These are phyloP conservation scores for Pythium vanterpoolii DNA, from an alignment of 352 stramenopile genomes.

Conservation along the genomic window DNA sequence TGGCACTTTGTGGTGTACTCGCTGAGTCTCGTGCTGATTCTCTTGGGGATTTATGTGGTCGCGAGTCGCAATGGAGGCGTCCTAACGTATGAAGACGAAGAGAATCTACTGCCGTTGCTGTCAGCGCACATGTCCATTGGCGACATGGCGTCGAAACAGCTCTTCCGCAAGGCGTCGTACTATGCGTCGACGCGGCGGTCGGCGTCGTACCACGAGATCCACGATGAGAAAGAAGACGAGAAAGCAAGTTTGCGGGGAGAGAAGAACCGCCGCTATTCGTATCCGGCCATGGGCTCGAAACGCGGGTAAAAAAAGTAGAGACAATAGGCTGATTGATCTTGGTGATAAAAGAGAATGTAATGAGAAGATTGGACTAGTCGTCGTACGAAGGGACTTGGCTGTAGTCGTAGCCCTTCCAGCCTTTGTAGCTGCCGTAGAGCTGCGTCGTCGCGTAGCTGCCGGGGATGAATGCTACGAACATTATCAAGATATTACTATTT, in stretches of 20 bases:
- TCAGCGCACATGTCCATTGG: conserved; percentile 38
- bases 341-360: no score
- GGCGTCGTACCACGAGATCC: conserved; percentile 13
- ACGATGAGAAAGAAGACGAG: conserved; percentile 14
- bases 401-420: conserved; percentile 85
- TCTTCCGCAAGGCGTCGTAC: conserved; percentile 55
- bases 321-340: background rate
- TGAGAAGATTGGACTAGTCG: conserved; percentile 46
- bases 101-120: conserved; percentile 53
- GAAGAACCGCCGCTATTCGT: conserved; percentile 35
- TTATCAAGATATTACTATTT: no score
- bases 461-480: conserved; percentile 68
- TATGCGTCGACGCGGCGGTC: conserved; percentile 29
- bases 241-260: conserved; percentile 3
- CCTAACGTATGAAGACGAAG: conserved; percentile 37
- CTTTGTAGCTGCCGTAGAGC: conserved; percentile 79
- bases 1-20: conserved; percentile 80
- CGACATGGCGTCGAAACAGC: conserved; percentile 38
- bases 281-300: conserved; percentile 22
- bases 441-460: conserved; percentile 77
- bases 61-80: conserved; percentile 43
- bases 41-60: conserved; percentile 73
- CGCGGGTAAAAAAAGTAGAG: background rate
- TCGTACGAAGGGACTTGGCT: conserved; percentile 84
- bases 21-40: conserved; percentile 62